Conservation (phyloP, 768 basidiomycete genomes). For the Exidia glandulosa region DNA sequence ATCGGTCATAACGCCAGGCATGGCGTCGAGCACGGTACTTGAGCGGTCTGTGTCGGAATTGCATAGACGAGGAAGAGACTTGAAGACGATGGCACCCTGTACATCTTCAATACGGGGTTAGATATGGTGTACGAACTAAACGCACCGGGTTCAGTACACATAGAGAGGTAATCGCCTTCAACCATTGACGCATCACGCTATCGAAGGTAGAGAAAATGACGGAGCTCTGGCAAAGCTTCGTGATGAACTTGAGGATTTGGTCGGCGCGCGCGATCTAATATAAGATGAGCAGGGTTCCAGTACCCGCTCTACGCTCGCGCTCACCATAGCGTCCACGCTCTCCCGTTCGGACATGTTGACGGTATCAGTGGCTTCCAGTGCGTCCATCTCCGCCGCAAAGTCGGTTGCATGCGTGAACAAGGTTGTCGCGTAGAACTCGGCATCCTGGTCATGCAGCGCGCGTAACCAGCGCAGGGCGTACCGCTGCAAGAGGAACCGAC, state of each 20-base stretch:
- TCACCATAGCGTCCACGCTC: constrained; percentile 1
- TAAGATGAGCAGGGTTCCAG: neutral
- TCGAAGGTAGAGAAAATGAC: constrained; percentile 50
- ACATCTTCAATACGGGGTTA: neutral
- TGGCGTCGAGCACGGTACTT: constrained; percentile 25
- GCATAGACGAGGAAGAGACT: constrained; percentile 40
- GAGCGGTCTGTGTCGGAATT: constrained; percentile 40
- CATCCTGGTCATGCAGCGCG: constrained; percentile 54
- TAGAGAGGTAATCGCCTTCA: constrained; percentile 42
- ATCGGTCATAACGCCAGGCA: constrained; percentile 18
- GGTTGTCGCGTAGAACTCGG: constrained; percentile 37
- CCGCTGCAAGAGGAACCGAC: constrained; percentile 39
- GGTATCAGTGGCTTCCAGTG: neutral
- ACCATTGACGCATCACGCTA: constrained; percentile 47
- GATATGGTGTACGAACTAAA: neutral
- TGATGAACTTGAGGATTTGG: constrained; percentile 37
- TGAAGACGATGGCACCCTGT: constrained; percentile 4
- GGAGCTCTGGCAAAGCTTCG: constrained; percentile 40
- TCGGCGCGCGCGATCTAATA: constrained; percentile 23
- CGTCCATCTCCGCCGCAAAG: constrained; percentile 22
- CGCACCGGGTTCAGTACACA: neutral
- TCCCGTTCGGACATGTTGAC: neutral
- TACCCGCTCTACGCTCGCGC: neutral
- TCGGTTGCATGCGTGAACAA: constrained; percentile 46
- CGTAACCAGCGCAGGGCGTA: constrained; percentile 61